Evolutionary conservation across 1,284 basidiomycete genomes (phyloP).

Genomic region (Volvariella volvacea): DNA sequence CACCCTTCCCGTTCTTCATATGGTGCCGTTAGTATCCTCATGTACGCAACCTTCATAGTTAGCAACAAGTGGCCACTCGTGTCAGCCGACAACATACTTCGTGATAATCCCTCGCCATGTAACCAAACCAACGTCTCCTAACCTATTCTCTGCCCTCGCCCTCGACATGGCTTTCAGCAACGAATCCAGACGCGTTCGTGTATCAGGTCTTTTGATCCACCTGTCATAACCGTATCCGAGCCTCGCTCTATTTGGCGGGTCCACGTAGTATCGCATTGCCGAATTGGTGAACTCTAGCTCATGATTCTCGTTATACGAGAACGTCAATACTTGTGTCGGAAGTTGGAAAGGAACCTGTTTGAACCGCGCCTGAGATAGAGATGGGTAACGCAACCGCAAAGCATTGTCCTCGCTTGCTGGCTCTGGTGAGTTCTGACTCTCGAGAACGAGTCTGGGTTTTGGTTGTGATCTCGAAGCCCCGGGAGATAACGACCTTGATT

Average conservation of each 20-base stretch:
- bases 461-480: too few species aligned
- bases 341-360: conserved; percentile 48
- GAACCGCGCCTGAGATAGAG: conserved; percentile 14
- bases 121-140: conserved; percentile 52
- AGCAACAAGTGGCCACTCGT: conserved; percentile 7
- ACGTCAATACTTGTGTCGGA: conserved; percentile 56
- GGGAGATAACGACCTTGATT: too few species aligned
- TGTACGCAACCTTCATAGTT: conserved; percentile 17
- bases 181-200: conserved; percentile 55
- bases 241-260: conserved; percentile 56
- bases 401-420: too few species aligned
- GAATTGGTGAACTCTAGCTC: conserved; percentile 58
- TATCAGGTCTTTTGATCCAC: conserved; percentile 65
- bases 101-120: conserved; percentile 92
- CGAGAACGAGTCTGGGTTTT: too few species aligned
- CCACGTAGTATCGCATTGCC: conserved; percentile 61
- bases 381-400: conserved; percentile 21
- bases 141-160: conserved; percentile 18
- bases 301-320: conserved; percentile 51
- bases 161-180: conserved; percentile 50
- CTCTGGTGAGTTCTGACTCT: too few species aligned
- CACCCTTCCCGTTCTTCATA: conserved; percentile 78
- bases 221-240: conserved; percentile 61
- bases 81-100: conserved; percentile 43
- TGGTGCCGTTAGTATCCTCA: conserved; percentile 67